phyloP scores from a whole-genome alignment of 2,329 filamentous ascomycete genomes.

The Trichoderma sp. region DNA sequence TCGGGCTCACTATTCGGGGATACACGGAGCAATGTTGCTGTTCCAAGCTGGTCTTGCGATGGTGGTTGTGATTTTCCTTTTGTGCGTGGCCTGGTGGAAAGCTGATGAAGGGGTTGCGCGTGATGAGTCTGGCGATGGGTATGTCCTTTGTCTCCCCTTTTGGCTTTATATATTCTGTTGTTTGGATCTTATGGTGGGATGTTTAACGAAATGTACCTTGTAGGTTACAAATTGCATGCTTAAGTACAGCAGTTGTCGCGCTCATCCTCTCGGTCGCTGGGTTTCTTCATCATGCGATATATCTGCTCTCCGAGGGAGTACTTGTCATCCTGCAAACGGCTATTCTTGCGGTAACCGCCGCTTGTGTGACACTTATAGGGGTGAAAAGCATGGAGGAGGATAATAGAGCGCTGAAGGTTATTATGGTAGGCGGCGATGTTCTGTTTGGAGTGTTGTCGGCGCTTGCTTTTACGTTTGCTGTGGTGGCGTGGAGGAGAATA shows the following conservation, averaged over 20 bases:
- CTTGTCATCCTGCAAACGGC: slow-evolving; percentile 35
- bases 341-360: slow-evolving; percentile 32
- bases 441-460: slow-evolving; percentile 35
- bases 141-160: no score
- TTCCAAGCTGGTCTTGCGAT: slow-evolving; percentile 33
- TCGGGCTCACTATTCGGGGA: slow-evolving; percentile 24
- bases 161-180: no score
- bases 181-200: not conserved
- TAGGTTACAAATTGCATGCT: slow-evolving; percentile 35
- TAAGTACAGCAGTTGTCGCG: slow-evolving; percentile 28
- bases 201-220: slow-evolving; percentile 2
- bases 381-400: slow-evolving; percentile 31
- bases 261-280: slow-evolving; percentile 32
- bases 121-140: slow-evolving; percentile 33
- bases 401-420: slow-evolving; percentile 31
- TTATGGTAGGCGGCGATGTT: slow-evolving; percentile 33
- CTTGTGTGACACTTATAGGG: slow-evolving; percentile 30
- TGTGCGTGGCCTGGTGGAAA: slow-evolving; percentile 34
- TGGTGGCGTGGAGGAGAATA: slow-evolving; percentile 33
- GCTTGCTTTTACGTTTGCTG: slow-evolving; percentile 36
- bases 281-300: slow-evolving; percentile 34
- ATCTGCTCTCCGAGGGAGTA: slow-evolving; percentile 32
- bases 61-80: slow-evolving; percentile 32
- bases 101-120: slow-evolving; percentile 26
- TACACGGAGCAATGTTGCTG: slow-evolving; percentile 35